These are phyloP conservation scores for Paspalum notatum DNA, from an alignment of 176 grass and related monocot genomes.

Conservation along the genomic window DNA sequence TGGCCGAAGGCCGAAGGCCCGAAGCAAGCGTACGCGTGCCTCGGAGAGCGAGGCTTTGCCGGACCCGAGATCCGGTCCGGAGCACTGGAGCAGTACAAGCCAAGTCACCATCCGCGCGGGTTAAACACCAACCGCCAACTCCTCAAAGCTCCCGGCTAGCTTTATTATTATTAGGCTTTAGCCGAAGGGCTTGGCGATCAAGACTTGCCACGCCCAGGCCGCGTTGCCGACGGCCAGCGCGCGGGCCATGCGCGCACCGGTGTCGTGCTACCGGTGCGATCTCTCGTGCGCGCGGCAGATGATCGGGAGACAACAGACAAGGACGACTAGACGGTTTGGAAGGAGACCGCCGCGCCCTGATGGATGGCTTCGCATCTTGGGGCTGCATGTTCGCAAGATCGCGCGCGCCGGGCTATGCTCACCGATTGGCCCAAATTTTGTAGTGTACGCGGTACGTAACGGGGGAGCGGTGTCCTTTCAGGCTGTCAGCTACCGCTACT, in stretches of 20 bases:
- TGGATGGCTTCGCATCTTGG: not conserved
- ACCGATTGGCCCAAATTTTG: too few relatives aligned
- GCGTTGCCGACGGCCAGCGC: constrained; percentile 32
- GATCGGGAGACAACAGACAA: too few relatives aligned
- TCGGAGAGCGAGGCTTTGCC: not conserved
- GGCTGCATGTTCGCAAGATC: not conserved
- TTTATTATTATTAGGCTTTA: too few relatives aligned
- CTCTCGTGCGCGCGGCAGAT: not conserved
- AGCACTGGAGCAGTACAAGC: not conserved
- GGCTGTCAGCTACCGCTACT: not conserved
- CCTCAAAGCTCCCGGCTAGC: constrained; percentile 19
- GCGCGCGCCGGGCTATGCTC: too few relatives aligned
- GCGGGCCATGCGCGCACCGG: not conserved
- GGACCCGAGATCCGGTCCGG: too few relatives aligned
- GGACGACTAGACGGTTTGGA: not conserved
- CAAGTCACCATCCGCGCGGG: constrained; percentile 15
- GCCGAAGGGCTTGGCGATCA: constrained; percentile 11
- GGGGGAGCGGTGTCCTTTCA: not conserved
- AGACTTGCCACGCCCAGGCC: not conserved
- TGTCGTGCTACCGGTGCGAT: not conserved
- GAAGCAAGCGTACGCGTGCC: not conserved
- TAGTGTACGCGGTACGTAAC: not conserved
- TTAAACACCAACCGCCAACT: constrained; percentile 3
- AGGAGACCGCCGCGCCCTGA: not conserved
- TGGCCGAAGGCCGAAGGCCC: constrained; percentile 13